A percentile compares a stretch with the other conserved stretches of the same genome.
These are phyloP conservation scores for Lentinula aciculospora DNA, from an alignment of 768 basidiomycete species.

Conservation along the genomic window DNA sequence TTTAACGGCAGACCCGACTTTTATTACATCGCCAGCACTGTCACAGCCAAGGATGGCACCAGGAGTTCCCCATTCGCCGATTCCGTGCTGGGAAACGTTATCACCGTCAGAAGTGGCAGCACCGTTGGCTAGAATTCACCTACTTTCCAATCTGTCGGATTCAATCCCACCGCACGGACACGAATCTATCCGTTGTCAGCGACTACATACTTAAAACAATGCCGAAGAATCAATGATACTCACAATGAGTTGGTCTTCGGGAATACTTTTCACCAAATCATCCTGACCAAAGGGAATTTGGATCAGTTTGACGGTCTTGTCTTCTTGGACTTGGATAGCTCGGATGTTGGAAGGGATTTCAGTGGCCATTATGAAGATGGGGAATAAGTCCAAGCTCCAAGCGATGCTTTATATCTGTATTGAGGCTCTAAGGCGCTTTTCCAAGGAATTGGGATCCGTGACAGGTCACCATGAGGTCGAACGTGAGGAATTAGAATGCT, in stretches of 20 bases:
- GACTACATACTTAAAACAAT: neutral
- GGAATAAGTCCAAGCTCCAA: neutral
- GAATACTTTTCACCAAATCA: conserved; percentile 1
- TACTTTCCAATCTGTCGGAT: conserved; percentile 6
- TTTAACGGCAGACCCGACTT: conserved; percentile 6
- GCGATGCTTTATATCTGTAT: neutral
- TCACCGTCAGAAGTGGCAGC: neutral
- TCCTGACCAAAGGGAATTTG: conserved; percentile 2
- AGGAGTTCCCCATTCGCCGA: conserved; percentile 1
- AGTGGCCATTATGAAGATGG: neutral
- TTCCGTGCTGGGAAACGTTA: neutral
- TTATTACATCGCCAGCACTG: conserved; percentile 2
- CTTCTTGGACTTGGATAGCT: neutral
- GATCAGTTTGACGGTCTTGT: neutral
- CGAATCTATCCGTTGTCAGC: neutral
- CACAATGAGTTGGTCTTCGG: conserved; percentile 4
- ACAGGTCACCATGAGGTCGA: neutral
- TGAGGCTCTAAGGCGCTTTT: neutral
- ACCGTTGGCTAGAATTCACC: neutral
- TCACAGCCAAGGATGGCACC: conserved; percentile 5
- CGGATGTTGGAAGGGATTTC: neutral
- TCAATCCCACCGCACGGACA: conserved; percentile 4
- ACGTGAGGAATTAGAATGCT: neutral
- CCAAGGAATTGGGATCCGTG: neutral
- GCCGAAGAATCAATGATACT: neutral